phyloP scores from a whole-genome alignment of 2,329 filamentous ascomycete species.

The Bipolaris cookei region DNA sequence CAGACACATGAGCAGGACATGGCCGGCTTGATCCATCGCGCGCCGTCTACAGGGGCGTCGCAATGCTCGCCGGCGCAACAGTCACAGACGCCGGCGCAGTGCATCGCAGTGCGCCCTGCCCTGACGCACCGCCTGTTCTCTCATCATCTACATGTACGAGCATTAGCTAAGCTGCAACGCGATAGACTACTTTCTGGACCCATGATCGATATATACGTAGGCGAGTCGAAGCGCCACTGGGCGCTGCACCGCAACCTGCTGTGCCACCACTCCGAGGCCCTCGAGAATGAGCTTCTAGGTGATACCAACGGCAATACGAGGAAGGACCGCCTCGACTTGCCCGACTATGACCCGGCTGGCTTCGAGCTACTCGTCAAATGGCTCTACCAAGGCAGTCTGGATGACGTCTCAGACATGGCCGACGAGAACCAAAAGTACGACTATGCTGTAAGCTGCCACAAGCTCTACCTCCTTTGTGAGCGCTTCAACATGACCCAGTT shows the following conservation, averaged over 20 bases:
- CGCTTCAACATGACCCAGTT: slow-evolving; percentile 58
- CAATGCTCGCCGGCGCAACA: slow-evolving; percentile 22
- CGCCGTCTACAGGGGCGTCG: slow-evolving; percentile 21
- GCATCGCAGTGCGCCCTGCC: slow-evolving; percentile 39
- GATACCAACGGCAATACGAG: slow-evolving; percentile 43
- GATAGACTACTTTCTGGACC: slow-evolving; percentile 61
- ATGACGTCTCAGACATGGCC: slow-evolving; percentile 55
- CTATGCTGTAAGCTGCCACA: slow-evolving; percentile 61
- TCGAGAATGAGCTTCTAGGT: slow-evolving; percentile 49
- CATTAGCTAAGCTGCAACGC: slow-evolving; percentile 55
- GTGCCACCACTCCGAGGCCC: slow-evolving; percentile 59
- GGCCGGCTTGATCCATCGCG: slow-evolving; percentile 18
- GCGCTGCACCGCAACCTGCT: slow-evolving; percentile 60
- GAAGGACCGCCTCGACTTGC: slow-evolving; percentile 54
- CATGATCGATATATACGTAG: slow-evolving; percentile 60
- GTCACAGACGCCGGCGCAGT: slow-evolving; percentile 19
- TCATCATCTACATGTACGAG: slow-evolving; percentile 47
- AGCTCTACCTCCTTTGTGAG: slow-evolving; percentile 60
- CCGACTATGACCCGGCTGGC: slow-evolving; percentile 58
- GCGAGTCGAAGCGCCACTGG: slow-evolving; percentile 56
- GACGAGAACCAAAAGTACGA: slow-evolving; percentile 59
- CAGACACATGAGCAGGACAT: slow-evolving; percentile 19
- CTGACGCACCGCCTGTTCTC: slow-evolving; percentile 48
- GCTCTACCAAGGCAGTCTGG: slow-evolving; percentile 62
- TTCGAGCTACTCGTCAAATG: slow-evolving; percentile 63